These are phyloP conservation scores for Xylaria flabelliformis DNA, from an alignment of 495 filamentous ascomycete species.

Conservation along the genomic window DNA sequence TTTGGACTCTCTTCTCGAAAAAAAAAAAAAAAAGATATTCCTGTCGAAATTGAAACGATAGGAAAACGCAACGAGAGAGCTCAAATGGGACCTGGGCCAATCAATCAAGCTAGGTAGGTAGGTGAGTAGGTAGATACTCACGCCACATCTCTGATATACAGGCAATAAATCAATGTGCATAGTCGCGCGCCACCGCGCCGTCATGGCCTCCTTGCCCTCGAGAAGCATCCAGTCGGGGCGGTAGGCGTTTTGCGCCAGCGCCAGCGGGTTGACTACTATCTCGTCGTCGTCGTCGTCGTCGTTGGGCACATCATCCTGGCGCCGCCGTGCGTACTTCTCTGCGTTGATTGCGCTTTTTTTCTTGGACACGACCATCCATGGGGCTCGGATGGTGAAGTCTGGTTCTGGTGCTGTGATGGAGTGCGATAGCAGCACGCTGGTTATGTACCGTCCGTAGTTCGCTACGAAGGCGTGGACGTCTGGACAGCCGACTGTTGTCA, in stretches of 20 bases:
- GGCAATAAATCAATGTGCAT: conserved; percentile 53
- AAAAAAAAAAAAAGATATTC: no score
- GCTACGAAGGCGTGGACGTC: conserved; percentile 42
- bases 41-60: no score
- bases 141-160: conserved; percentile 41
- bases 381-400: conserved; percentile 34
- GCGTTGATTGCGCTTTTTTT: neutral
- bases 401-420: conserved; percentile 25
- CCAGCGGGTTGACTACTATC: conserved; percentile 37
- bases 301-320: no score
- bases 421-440: conserved; percentile 38
- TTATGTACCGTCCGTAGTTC: conserved; percentile 41
- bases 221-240: conserved; percentile 42
- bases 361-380: conserved; percentile 25
- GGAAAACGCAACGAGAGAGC: no score
- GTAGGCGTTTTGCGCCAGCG: conserved; percentile 46
- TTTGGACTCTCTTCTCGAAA: no score
- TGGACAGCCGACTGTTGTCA: conserved; percentile 45
- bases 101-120: no score
- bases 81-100: no score
- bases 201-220: conserved; percentile 42
- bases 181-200: conserved; percentile 41
- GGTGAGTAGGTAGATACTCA: no score
- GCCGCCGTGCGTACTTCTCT: neutral
- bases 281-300: no score